phyloP scores from a whole-genome alignment of 2,329 filamentous ascomycete genomes.

The Eutypa lata region DNA sequence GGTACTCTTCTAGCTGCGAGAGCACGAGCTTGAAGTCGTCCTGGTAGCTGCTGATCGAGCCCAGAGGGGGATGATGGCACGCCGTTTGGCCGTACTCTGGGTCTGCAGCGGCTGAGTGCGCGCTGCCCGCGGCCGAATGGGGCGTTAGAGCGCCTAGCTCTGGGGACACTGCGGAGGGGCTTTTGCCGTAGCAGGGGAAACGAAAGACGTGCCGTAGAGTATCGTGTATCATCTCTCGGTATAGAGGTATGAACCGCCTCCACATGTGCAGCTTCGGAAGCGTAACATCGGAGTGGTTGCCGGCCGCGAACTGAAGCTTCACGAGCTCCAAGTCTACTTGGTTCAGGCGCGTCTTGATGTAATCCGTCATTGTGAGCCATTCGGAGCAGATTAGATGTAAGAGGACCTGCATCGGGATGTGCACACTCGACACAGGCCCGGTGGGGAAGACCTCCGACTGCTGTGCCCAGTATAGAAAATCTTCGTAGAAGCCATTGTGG shows the following conservation, averaged over 20 bases:
- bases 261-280: slow-evolving; percentile 23
- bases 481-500: slow-evolving; percentile 15
- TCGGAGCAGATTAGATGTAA: slow-evolving; percentile 23
- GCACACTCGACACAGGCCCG: background rate
- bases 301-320: slow-evolving; percentile 17
- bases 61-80: background rate
- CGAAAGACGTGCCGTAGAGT: slow-evolving; percentile 14
- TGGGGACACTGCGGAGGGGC: background rate
- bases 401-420: slow-evolving; percentile 18
- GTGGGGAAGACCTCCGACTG: slow-evolving; percentile 11
- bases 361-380: slow-evolving; percentile 24
- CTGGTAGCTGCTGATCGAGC: slow-evolving; percentile 12
- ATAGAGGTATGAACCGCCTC: slow-evolving; percentile 22
- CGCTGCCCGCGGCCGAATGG: background rate
- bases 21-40: slow-evolving; percentile 22
- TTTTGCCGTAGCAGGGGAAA: slow-evolving; percentile 5
- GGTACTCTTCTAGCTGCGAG: slow-evolving; percentile 27
- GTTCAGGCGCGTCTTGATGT: slow-evolving; percentile 24
- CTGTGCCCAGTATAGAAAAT: slow-evolving; percentile 24
- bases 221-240: slow-evolving; percentile 24
- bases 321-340: slow-evolving; percentile 26
- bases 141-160: background rate
- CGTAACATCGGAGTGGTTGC: slow-evolving; percentile 15
- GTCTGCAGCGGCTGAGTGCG: background rate
- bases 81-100: background rate